Evolutionary conservation across 2,329 filamentous ascomycete species (phyloP).

Genomic region (Fusarium sp.): DNA sequence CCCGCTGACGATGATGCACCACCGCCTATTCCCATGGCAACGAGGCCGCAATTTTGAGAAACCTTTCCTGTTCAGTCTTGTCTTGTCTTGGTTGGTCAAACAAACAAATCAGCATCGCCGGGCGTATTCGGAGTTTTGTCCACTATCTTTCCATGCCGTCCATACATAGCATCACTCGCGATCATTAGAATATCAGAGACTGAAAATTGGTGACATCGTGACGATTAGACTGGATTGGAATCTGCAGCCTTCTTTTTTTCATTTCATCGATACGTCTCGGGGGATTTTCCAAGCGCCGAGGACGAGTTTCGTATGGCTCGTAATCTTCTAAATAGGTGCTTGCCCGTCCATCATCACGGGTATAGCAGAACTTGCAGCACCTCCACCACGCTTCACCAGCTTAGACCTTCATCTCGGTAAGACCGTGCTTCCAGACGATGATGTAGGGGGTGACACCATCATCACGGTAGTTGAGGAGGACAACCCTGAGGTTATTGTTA

Average conservation of each 20-base stretch:
- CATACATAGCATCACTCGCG: neutral
- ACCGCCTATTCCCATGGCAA: constrained; percentile 66
- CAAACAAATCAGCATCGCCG: constrained; percentile 16
- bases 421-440: constrained; percentile 94
- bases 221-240: constrained; percentile 24
- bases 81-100: neutral
- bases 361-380: constrained; percentile 31
- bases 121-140: constrained; percentile 27
- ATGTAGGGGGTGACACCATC: constrained; percentile 93
- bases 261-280: constrained; percentile 41
- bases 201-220: constrained; percentile 2
- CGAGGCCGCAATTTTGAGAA: constrained; percentile 60
- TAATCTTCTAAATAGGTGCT: constrained; percentile 36
- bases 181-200: neutral
- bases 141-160: neutral
- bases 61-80: neutral
- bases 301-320: constrained; percentile 40
- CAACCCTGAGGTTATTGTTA: constrained; percentile 67
- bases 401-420: constrained; percentile 93
- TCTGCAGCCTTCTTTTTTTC: constrained; percentile 38
- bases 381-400: constrained; percentile 17
- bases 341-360: constrained; percentile 32
- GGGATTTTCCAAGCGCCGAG: constrained; percentile 37
- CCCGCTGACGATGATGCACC: constrained; percentile 51
- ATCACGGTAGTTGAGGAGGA: constrained; percentile 97